Evolutionary conservation across 177 flowering plant genomes (phyloP).

Genomic region (Tripterygium wilfordii): DNA sequence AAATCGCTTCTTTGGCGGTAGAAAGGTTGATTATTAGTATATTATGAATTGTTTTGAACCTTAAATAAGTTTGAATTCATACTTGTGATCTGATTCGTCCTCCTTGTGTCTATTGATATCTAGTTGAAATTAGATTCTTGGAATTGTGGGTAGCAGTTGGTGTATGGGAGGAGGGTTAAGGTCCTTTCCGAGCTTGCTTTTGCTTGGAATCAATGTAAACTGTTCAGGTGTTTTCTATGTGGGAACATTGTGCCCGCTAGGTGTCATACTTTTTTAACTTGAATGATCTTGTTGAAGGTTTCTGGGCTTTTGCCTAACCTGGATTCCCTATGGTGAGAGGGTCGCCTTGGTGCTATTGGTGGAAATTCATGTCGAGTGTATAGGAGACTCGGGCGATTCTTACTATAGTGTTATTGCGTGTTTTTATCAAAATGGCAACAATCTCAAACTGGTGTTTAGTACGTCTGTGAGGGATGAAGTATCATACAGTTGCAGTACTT

Average conservation of each 20-base stretch:
- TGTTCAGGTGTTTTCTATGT: slow-evolving; percentile 26
- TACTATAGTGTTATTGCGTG: slow-evolving; percentile 70
- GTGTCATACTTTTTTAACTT: slow-evolving; percentile 41
- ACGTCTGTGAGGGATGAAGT: slow-evolving; percentile 75
- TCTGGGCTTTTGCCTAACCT: slow-evolving; percentile 38
- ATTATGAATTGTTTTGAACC: background rate
- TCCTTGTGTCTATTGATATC: background rate
- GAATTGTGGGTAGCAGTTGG: background rate
- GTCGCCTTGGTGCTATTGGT: slow-evolving; percentile 49
- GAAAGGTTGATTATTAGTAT: background rate
- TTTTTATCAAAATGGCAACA: slow-evolving; percentile 82
- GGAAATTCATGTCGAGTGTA: slow-evolving; percentile 57
- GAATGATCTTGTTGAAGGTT: slow-evolving; percentile 53
- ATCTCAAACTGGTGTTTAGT: slow-evolving; percentile 66
- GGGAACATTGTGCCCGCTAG: slow-evolving; percentile 39
- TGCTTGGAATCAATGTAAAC: slow-evolving; percentile 23
- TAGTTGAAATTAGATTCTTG: too few relatives aligned
- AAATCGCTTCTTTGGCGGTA: too few relatives aligned
- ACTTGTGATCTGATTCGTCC: background rate
- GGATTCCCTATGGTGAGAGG: slow-evolving; percentile 48
- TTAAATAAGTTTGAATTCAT: too few relatives aligned
- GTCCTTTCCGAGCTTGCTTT: slow-evolving; percentile 12
- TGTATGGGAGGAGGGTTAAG: background rate
- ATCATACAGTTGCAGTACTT: slow-evolving; percentile 61
- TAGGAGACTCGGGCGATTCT: slow-evolving; percentile 83